phyloP scores from a whole-genome alignment of 1,139 yeast species.

The Saccharomyces hybrid region DNA sequence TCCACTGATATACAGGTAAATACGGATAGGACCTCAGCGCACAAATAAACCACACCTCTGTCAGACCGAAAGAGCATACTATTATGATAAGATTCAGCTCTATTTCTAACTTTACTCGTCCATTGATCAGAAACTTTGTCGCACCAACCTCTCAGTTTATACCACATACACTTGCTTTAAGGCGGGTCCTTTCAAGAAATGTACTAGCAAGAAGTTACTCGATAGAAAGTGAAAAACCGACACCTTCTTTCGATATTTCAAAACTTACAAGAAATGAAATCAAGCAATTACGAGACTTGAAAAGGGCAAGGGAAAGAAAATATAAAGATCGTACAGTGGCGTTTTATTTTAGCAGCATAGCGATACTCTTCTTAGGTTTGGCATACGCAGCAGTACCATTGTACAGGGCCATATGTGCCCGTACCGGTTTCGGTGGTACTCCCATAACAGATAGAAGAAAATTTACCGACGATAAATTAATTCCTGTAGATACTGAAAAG shows the following conservation, averaged over 20 bases:
- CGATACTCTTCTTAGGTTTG: conserved; percentile 65
- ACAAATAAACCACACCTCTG: neutral
- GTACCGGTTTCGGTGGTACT: conserved; percentile 94
- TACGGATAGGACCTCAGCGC: neutral
- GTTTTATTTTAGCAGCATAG: conserved; percentile 64
- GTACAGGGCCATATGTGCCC: conserved; percentile 83
- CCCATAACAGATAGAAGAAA: conserved; percentile 79
- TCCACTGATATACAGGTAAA: neutral
- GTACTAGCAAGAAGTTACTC: neutral
- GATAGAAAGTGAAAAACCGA: neutral
- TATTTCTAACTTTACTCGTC: neutral
- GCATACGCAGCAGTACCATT: conserved; percentile 91
- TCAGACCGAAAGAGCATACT: too few species aligned
- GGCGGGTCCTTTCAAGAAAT: neutral
- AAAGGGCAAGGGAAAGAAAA: conserved; percentile 30
- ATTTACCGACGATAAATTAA: conserved; percentile 78
- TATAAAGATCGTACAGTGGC: conserved; percentile 46
- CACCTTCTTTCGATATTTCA: conserved; percentile 19
- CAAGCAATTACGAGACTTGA: conserved; percentile 28
- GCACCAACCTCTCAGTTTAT: neutral
- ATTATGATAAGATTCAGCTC: neutral
- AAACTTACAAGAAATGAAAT: conserved; percentile 32
- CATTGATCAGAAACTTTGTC: neutral
- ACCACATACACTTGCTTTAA: neutral
- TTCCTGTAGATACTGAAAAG: conserved; percentile 81